Base-by-base conservation (phyloP, 768 basidiomycete species). In the Daedaleopsis sinensis region DNA sequence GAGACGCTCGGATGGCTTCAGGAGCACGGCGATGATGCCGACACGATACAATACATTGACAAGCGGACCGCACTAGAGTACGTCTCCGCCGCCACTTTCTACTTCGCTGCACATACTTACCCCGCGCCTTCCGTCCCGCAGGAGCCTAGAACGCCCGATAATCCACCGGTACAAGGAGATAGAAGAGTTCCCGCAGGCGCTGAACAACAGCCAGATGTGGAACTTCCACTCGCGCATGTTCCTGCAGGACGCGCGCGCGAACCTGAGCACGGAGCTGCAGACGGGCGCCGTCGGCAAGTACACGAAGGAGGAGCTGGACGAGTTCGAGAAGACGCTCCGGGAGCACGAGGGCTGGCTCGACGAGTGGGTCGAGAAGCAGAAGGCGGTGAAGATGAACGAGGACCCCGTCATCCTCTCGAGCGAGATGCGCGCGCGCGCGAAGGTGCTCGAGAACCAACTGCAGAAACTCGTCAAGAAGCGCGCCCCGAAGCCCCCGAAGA, bases 91-190 rank as follows among this genome's bases (percentile, higher is more conserved):
- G 18, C 37, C 21, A 3, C 15, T 37, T 12, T 27, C 62, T 36
- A 42, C 15, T 1, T 15, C 39, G 42, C 39, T 43, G 24, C 4
- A 13, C 46, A 27, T 9, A 15, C 11, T 10, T 19, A 27, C 12
- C 15, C 21, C 27, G 27, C 3, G 27, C 27, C 54, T 27, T 43
- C 59, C 37, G 52, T 43, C 18, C 16, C 54, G 38, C 66, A 95
- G 93, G 77, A 75, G 79, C 21, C 75, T 94, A 59, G 96, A 98
- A 69, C 79, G 80, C 39, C 93, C 94, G 5, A 86, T 97, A 64
- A 82, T 93, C 51, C 84, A 89, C 71, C 91, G 97, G 13, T 94
- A 95, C 78, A 84, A 87, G 72, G 97, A 99, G 76, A 90, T 91
- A 49, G 86, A 91, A 65, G 87, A 87, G 32, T 94, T 97, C 76